Conservation (phyloP, 1,284 basidiomycete species). For the Cryptococcus neoformans region DNA sequence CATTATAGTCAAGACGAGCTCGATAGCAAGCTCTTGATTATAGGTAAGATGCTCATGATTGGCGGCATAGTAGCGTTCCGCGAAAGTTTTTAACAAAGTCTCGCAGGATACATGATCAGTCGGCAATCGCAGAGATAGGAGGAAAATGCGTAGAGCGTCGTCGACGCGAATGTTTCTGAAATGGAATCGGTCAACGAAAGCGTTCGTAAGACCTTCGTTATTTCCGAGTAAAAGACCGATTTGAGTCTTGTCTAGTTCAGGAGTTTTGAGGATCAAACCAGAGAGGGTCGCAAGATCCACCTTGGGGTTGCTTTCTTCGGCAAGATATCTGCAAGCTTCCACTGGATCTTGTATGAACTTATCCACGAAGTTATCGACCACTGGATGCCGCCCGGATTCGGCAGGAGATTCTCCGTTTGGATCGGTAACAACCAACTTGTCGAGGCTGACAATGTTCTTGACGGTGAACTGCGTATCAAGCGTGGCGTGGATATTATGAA, state of each 20-base stretch:
- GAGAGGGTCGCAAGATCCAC: slow-evolving; percentile 68
- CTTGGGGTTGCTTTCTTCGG: slow-evolving; percentile 53
- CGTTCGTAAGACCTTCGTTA: slow-evolving; percentile 69
- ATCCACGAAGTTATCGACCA: slow-evolving; percentile 66
- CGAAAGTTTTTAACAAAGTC: slow-evolving; percentile 62
- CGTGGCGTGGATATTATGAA: slow-evolving; percentile 60
- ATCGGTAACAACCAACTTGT: slow-evolving; percentile 51
- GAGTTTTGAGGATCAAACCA: slow-evolving; percentile 75
- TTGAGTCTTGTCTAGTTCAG: slow-evolving; percentile 77
- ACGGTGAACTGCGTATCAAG: slow-evolving; percentile 80
- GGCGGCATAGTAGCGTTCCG: slow-evolving; percentile 82
- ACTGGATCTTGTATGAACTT: slow-evolving; percentile 73
- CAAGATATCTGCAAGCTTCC: slow-evolving; percentile 63
- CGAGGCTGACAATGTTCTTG: slow-evolving; percentile 79
- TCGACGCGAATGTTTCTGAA: slow-evolving; percentile 80
- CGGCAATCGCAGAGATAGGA: slow-evolving; percentile 75
- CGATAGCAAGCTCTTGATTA: slow-evolving; percentile 70
- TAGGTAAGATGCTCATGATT: slow-evolving; percentile 74
- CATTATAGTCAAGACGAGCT: slow-evolving; percentile 78
- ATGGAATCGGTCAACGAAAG: slow-evolving; percentile 83
- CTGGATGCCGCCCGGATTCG: slow-evolving; percentile 55
- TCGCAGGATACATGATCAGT: slow-evolving; percentile 66
- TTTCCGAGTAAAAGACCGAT: slow-evolving; percentile 78
- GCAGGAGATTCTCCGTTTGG: slow-evolving; percentile 30
- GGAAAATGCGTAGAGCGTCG: slow-evolving; percentile 80